These are phyloP conservation scores for Pyrrhoderma lamaoense DNA, from an alignment of 1,284 basidiomycete genomes.

Conservation along the genomic window DNA sequence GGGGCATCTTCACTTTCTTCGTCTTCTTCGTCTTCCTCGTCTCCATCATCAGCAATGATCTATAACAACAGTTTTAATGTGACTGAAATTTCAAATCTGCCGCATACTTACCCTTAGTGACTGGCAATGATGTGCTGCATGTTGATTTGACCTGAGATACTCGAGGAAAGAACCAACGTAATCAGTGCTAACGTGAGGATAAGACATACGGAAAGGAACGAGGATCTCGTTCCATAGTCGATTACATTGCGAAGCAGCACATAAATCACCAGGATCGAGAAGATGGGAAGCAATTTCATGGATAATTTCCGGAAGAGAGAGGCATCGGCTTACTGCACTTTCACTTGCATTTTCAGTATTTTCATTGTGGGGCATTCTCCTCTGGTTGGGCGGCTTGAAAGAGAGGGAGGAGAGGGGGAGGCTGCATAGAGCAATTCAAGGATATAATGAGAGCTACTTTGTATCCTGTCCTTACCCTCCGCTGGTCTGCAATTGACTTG, in stretches of 20 bases:
- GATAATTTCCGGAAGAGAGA: slow-evolving; percentile 12
- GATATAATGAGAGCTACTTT: too few species aligned
- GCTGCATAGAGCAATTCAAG: too few species aligned
- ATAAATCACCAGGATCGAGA: slow-evolving; percentile 7
- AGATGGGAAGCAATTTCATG: slow-evolving; percentile 7
- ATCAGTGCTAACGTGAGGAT: slow-evolving; percentile 1
- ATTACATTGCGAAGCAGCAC: slow-evolving; percentile 8
- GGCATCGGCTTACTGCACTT: not conserved
- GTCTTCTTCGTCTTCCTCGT: not conserved
- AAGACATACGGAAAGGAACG: slow-evolving; percentile 7
- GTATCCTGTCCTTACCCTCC: too few species aligned
- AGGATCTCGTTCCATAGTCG: slow-evolving; percentile 7
- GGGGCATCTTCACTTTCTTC: not conserved
- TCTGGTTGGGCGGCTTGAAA: too few species aligned
- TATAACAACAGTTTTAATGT: not conserved
- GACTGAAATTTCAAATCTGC: not conserved
- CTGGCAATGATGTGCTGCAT: slow-evolving; percentile 5
- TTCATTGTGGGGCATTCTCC: too few species aligned
- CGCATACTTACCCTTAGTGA: slow-evolving; percentile 3
- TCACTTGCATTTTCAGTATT: too few species aligned
- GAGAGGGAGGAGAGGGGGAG: too few species aligned
- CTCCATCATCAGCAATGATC: slow-evolving; percentile 1
- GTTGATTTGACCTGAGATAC: slow-evolving; percentile 8
- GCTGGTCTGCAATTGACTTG: too few species aligned
- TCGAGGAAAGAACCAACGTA: slow-evolving; percentile 8